These are phyloP conservation scores for Candida smagusa DNA, from an alignment of 1,139 yeast genomes.

Conservation along the genomic window DNA sequence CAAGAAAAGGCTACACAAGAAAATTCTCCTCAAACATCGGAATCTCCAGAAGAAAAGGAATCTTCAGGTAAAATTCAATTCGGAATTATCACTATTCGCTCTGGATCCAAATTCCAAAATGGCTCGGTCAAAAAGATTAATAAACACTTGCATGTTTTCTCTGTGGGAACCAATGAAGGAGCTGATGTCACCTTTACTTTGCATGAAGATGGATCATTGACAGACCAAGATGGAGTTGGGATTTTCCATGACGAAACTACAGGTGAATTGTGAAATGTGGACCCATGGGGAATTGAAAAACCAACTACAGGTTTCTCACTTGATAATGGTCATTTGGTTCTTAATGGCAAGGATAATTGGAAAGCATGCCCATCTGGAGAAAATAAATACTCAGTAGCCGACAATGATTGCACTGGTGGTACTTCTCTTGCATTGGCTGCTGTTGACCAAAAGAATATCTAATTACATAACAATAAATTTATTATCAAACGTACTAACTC, in stretches of 20 bases:
- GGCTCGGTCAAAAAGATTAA: slow-evolving; percentile 24
- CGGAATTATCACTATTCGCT: slow-evolving; percentile 18
- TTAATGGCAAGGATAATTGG: slow-evolving; percentile 20
- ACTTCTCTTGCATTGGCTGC: slow-evolving; percentile 21
- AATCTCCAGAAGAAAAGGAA: too few species aligned
- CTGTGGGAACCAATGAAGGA: slow-evolving; percentile 31
- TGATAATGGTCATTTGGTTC: slow-evolving; percentile 20
- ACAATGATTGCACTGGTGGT: slow-evolving; percentile 27
- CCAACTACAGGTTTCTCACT: slow-evolving; percentile 25
- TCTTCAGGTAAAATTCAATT: slow-evolving; percentile 11
- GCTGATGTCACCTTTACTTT: slow-evolving; percentile 21
- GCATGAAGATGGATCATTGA: slow-evolving; percentile 24
- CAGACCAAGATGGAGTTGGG: slow-evolving; percentile 27
- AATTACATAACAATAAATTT: not conserved
- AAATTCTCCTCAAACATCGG: too few species aligned
- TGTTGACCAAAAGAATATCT: slow-evolving; percentile 7
- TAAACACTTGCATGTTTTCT: slow-evolving; percentile 28
- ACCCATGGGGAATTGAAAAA: slow-evolving; percentile 24
- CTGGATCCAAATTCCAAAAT: slow-evolving; percentile 22
- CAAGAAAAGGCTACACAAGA: too few species aligned
- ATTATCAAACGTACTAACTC: slow-evolving; percentile 4
- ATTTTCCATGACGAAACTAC: slow-evolving; percentile 22
- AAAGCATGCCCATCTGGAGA: slow-evolving; percentile 28
- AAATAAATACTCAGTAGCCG: slow-evolving; percentile 23
- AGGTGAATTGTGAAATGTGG: slow-evolving; percentile 30